These are phyloP conservation scores for Carex littledalei DNA, from an alignment of 176 grass and related monocot species.

Conservation along the genomic window DNA sequence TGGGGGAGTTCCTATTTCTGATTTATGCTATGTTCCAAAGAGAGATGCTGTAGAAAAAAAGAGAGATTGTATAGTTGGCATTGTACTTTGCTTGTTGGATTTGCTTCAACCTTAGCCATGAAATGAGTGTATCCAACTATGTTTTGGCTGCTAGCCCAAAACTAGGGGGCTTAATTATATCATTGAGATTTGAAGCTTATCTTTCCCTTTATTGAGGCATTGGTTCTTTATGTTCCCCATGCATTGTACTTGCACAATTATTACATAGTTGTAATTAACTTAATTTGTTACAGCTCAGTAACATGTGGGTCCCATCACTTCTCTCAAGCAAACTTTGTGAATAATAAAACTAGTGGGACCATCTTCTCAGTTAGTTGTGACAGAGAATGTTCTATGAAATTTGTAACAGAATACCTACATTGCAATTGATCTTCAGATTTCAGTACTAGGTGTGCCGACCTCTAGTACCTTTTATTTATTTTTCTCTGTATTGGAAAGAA, in stretches of 20 bases:
- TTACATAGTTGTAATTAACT: background rate
- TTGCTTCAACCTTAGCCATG: background rate
- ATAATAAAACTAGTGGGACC: background rate
- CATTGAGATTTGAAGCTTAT: background rate
- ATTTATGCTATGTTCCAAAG: constrained; percentile 4
- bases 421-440: background rate
- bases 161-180: background rate
- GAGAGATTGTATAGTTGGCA: constrained; percentile 8
- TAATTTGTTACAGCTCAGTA: background rate
- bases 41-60: background rate
- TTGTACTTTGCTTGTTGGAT: background rate
- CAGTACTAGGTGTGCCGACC: background rate
- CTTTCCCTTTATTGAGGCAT: background rate
- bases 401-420: background rate
- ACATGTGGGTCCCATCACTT: background rate
- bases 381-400: background rate
- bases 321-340: background rate
- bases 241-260: background rate
- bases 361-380: background rate
- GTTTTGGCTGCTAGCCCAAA: background rate
- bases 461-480: background rate
- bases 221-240: background rate
- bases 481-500: background rate
- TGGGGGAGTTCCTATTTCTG: background rate
- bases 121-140: background rate